Conservation (phyloP, 371 early-diverging fungal genomes). For the Mortierella sp. region DNA sequence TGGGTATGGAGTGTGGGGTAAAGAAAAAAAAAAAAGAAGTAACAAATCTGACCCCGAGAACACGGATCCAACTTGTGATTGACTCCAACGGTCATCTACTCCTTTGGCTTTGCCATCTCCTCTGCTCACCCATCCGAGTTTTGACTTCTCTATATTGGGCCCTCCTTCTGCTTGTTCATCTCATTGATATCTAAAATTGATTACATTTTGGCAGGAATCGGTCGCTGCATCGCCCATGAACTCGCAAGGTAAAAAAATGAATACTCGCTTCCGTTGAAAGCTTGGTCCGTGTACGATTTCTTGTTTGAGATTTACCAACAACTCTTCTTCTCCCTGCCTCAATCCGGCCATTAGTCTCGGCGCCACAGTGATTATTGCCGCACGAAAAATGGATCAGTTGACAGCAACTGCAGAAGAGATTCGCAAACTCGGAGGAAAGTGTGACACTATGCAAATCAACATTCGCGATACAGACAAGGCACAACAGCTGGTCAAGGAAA, state of each 20-base stretch:
- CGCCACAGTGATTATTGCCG: slow-evolving; percentile 61
- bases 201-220: slow-evolving; percentile 51
- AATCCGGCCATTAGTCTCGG: no score
- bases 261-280: no score
- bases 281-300: not conserved
- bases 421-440: slow-evolving; percentile 45
- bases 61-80: no score
- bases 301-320: not conserved
- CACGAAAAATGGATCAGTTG: slow-evolving; percentile 56
- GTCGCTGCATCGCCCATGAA: slow-evolving; percentile 61
- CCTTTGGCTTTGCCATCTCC: no score
- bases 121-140: no score
- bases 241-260: slow-evolving; percentile 47
- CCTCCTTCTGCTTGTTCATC: not conserved
- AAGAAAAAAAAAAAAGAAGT: no score
- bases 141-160: not conserved
- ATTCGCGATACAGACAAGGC: slow-evolving; percentile 55
- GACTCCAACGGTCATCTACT: no score
- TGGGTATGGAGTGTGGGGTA: no score
- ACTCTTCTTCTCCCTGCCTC: not conserved
- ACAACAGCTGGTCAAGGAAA: slow-evolving; percentile 31
- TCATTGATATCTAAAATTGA: not conserved
- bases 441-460: slow-evolving; percentile 54
- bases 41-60: no score
- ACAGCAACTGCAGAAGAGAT: slow-evolving; percentile 53